phyloP scores from a whole-genome alignment of 2,329 filamentous ascomycete species.

The Aspergillus ibericus region DNA sequence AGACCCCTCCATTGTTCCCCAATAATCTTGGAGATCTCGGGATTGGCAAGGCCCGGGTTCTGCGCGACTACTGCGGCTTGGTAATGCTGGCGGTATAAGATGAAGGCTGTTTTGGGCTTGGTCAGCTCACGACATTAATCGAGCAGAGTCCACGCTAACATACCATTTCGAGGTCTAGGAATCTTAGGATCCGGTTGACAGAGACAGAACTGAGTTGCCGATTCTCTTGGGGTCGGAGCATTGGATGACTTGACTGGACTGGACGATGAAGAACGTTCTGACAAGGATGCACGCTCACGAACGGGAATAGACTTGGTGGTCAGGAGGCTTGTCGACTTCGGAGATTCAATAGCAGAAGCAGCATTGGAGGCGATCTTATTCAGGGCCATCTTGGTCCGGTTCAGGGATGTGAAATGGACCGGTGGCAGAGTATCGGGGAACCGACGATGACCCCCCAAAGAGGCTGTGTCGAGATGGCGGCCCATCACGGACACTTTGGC shows the following conservation, averaged over 20 bases:
- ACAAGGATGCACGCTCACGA: slow-evolving; percentile 27
- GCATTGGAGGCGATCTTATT: slow-evolving; percentile 21
- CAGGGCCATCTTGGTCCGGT: slow-evolving; percentile 24
- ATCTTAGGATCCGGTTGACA: slow-evolving; percentile 72
- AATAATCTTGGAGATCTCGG: slow-evolving; percentile 96
- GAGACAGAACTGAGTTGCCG: slow-evolving; percentile 60
- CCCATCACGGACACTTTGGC: slow-evolving; percentile 22
- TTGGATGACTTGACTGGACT: slow-evolving; percentile 35
- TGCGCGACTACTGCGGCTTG: slow-evolving; percentile 78
- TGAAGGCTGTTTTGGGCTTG: slow-evolving; percentile 74
- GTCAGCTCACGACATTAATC: background rate
- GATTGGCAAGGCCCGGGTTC: slow-evolving; percentile 88
- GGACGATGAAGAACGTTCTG: slow-evolving; percentile 31
- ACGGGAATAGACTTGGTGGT: slow-evolving; percentile 24
- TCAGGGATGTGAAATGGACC: slow-evolving; percentile 30
- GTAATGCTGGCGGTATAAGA: slow-evolving; percentile 91
- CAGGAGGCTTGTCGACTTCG: slow-evolving; percentile 20
- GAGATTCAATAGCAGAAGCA: slow-evolving; percentile 9
- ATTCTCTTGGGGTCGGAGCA: slow-evolving; percentile 36
- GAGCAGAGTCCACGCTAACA: slow-evolving; percentile 32
- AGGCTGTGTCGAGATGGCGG: slow-evolving; percentile 18
- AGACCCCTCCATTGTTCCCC: slow-evolving; percentile 87
- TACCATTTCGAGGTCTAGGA: slow-evolving; percentile 69
- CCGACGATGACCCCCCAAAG: slow-evolving; percentile 13
- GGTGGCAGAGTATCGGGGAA: slow-evolving; percentile 26